These are phyloP conservation scores for Entomophthora muscae DNA, from an alignment of 371 early-diverging fungal species.

Conservation along the genomic window DNA sequence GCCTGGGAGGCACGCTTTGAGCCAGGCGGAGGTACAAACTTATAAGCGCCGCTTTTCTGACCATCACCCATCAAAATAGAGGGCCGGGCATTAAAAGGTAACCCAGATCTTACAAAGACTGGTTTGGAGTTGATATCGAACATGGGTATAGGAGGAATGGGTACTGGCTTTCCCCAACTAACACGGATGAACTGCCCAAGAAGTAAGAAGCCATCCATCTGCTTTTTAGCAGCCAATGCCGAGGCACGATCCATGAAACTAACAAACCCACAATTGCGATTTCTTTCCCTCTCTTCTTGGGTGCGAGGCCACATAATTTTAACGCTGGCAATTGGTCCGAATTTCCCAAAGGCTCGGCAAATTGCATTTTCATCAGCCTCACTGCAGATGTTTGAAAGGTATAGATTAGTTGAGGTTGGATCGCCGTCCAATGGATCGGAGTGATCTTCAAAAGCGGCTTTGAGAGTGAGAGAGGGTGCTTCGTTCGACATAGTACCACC, in stretches of 20 bases:
- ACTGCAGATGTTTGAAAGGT: constrained; percentile 66
- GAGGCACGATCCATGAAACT: constrained; percentile 67
- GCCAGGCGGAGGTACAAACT: constrained; percentile 9
- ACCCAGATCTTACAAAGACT: constrained; percentile 19
- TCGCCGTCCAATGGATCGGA: constrained; percentile 55
- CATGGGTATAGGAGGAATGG: constrained; percentile 57
- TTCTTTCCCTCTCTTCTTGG: constrained; percentile 54
- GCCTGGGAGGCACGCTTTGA: not conserved
- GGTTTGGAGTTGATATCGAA: constrained; percentile 29
- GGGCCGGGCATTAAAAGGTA: constrained; percentile 51
- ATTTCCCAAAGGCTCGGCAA: constrained; percentile 55
- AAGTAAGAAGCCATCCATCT: constrained; percentile 53
- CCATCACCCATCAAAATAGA: not conserved
- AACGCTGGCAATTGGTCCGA: constrained; percentile 80
- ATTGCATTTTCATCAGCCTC: constrained; percentile 46
- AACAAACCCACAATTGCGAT: constrained; percentile 70
- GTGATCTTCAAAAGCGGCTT: constrained; percentile 20
- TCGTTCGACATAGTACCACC: not conserved
- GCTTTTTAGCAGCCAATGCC: constrained; percentile 51
- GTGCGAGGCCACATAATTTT: constrained; percentile 94
- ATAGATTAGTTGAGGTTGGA: constrained; percentile 73
- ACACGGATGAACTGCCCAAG: constrained; percentile 44
- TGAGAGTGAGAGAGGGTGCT: not conserved
- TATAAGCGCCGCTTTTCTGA: not conserved
- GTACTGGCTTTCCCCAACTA: constrained; percentile 81